phyloP scores from a whole-genome alignment of 2,329 filamentous ascomycete genomes.

The Fusarium circinatum region DNA sequence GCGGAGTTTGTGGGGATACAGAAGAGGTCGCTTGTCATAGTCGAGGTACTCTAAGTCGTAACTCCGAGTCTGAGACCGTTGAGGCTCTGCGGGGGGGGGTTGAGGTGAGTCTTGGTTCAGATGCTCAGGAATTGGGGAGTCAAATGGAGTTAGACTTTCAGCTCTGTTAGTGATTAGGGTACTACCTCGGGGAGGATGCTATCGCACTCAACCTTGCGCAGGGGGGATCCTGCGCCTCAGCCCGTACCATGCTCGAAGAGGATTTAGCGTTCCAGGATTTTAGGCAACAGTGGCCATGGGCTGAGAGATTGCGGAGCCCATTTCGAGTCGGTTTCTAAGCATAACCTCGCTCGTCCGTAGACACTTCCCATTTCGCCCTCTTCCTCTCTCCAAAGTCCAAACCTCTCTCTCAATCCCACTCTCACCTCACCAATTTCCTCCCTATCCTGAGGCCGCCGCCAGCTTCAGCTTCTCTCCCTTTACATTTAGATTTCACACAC shows the following conservation, averaged over 20 bases:
- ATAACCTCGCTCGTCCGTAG: conserved; percentile 34
- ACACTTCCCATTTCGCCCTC: conserved; percentile 24
- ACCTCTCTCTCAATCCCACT: conserved; percentile 18
- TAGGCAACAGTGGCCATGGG: conserved; percentile 49
- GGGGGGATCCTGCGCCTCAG: conserved; percentile 44
- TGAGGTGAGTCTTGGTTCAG: not conserved
- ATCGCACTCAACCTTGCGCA: conserved; percentile 26
- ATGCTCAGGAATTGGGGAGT: not conserved
- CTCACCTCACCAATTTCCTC: not conserved
- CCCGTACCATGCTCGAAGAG: conserved; percentile 37
- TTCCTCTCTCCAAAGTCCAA: conserved; percentile 15
- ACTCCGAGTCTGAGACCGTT: conserved; percentile 14
- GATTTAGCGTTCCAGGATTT: conserved; percentile 10
- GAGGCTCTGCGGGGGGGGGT: conserved; percentile 28
- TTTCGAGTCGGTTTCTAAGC: conserved; percentile 44
- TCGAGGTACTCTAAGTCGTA: conserved; percentile 33
- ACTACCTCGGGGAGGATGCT: not conserved
- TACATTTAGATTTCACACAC: conserved; percentile 10
- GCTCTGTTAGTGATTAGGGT: conserved; percentile 9
- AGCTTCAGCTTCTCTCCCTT: conserved; percentile 12
- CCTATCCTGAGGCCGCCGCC: conserved; percentile 38
- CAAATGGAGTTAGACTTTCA: not conserved
- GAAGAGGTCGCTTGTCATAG: conserved; percentile 29
- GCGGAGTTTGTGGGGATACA: conserved; percentile 33
- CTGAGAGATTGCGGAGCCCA: conserved; percentile 37